Percentiles rank a stretch among this genome's conserved stretches.
phyloP scores from a whole-genome alignment of 768 basidiomycete species.

The Termitomyces sp. region DNA sequence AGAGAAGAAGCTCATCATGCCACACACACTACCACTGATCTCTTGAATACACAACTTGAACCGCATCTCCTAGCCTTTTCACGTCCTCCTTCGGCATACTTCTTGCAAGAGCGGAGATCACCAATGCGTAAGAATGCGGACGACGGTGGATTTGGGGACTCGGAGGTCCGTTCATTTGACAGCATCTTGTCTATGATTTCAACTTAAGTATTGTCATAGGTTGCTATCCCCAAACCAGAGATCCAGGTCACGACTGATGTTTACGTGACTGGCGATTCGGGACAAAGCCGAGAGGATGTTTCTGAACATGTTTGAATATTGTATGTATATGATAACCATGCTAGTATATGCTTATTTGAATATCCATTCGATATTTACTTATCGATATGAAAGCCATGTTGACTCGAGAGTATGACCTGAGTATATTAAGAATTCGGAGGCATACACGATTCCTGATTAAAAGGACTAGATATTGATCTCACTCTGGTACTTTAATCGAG shows the following conservation, averaged over 20 bases:
- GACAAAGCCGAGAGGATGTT: neutral
- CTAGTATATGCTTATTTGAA: too few relatives aligned
- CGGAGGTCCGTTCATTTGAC: neutral
- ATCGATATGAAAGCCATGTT: too few relatives aligned
- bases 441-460: too few relatives aligned
- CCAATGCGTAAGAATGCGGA: neutral
- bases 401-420: too few relatives aligned
- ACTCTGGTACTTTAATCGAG: neutral
- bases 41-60: neutral
- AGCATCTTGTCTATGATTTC: too few relatives aligned
- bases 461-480: too few relatives aligned
- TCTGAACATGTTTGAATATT: neutral
- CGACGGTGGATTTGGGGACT: neutral
- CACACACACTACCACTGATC: constrained; percentile 1
- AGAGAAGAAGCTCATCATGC: constrained; percentile 13
- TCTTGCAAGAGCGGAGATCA: constrained; percentile 8
- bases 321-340: too few relatives aligned
- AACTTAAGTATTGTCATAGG: neutral
- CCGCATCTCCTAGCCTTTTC: constrained; percentile 2
- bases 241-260: constrained; percentile 9
- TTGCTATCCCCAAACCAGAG: neutral
- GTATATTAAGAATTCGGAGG: too few relatives aligned
- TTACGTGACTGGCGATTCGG: neutral
- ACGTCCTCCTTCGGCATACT: constrained; percentile 13
- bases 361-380: too few relatives aligned